These are phyloP conservation scores for Cercospora sp. DNA, from an alignment of 2,329 filamentous ascomycete genomes.

Conservation along the genomic window DNA sequence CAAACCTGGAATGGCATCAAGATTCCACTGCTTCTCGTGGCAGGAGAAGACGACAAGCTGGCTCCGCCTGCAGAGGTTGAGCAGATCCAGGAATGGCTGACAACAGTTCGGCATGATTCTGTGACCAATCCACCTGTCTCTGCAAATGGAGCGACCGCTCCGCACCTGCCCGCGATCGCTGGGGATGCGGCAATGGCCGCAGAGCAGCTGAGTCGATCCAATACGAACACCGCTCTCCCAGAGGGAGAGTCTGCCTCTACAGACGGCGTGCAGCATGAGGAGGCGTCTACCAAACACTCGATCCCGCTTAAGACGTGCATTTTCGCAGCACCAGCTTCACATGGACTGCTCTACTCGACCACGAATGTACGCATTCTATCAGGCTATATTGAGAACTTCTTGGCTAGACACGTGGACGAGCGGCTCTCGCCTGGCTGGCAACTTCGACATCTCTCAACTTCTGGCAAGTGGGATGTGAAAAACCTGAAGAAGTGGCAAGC, in stretches of 20 bases:
- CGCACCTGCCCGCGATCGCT: constrained; percentile 3
- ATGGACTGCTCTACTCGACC: constrained; percentile 80
- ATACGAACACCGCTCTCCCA: neutral
- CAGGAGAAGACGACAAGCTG: constrained; percentile 72
- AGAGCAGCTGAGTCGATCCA: constrained; percentile 6
- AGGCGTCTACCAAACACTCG: constrained; percentile 27
- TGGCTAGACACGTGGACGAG: constrained; percentile 70
- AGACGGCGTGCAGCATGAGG: constrained; percentile 23
- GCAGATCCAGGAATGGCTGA: constrained; percentile 58
- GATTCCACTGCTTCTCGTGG: constrained; percentile 75
- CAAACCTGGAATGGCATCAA: constrained; percentile 71
- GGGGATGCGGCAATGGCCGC: constrained; percentile 17
- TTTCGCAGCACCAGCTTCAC: constrained; percentile 74
- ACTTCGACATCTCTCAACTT: constrained; percentile 79
- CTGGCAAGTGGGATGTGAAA: constrained; percentile 98
- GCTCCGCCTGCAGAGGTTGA: constrained; percentile 70
- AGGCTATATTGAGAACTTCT: constrained; percentile 79
- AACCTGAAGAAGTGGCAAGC: constrained; percentile 90
- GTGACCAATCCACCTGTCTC: neutral
- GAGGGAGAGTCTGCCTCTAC: neutral
- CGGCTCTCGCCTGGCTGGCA: constrained; percentile 87
- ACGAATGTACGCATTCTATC: constrained; percentile 72
- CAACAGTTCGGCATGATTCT: constrained; percentile 12
- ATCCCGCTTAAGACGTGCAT: constrained; percentile 65
- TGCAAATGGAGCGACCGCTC: neutral